Base-by-base conservation (phyloP, 192 early-diverging fungal species). In the Geranomyces variabilis region DNA sequence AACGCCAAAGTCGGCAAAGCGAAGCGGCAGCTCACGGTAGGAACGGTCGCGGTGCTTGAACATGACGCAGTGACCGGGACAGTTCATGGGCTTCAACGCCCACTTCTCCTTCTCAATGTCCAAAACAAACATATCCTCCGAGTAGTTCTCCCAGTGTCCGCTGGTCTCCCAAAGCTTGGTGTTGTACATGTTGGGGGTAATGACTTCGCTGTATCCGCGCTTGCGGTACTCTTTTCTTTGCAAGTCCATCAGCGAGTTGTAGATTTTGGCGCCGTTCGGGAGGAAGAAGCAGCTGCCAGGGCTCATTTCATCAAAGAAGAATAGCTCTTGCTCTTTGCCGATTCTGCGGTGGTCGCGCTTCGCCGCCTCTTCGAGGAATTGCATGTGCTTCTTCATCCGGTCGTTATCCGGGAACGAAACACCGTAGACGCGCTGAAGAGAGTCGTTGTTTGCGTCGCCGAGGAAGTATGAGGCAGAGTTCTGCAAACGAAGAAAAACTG, bases 51-150 rank as follows among this genome's bases (percentile, higher is more conserved):
- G 90, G 67, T 90, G 84, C 48, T 84, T 90, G 79, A 98, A 99
- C 89, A 99, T 95, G 75, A 99, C 79, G 81, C 96, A 98, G 79
- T 99, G 97, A 63, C 95, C 93, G 41, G 97, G 97, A 75, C 97
- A 99, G 85, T 99, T 88, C 97, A 99, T 99, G 21, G 97, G 97
- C 89, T 99, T 99, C 57, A 99, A 86, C 6, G 92, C 96, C 84
- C 92, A 99, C 74, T 91, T 84, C 78, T 98, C 96, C 87, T 99
- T 99, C 70, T 99, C 97, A 56, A 99, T 89, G 43, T 93, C 90
- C 34, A 99, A 87, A 12, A 63, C 78, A 79, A 99, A 99, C 97
- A 99, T 99, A 81, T 96, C 90, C 62, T 98, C 97, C 84, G 79
- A 61, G 86, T 99, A 99, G 85, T 99, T 96, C 33, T 86, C 83